Evolutionary conservation across 139 green algal species (phyloP), one percentile per base, ranked within the genome.

Genomic region (Tetratostichococcus sp.): DNA sequence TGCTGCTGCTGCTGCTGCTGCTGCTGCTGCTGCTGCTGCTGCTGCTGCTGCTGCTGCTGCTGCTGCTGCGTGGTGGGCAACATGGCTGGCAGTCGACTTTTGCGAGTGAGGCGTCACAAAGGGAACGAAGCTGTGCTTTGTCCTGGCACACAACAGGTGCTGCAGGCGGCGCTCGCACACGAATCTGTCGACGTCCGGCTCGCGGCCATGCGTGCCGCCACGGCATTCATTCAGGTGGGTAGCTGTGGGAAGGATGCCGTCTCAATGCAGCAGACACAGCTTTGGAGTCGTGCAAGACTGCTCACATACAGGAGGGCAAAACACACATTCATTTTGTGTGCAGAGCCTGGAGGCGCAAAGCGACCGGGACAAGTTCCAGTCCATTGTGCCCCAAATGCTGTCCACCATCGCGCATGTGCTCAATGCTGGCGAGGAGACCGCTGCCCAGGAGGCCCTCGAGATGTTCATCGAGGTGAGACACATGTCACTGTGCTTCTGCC

Each of bases 381-480:
- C 82, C 59, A 80, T 95, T 43, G 72, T 98, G 35, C 90, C 93
- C 4, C 75, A 80, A 50, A 93, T 98, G 90, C 84, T 98, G 71
- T 59, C 79, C 28, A 82, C 80, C 22, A 82, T 97, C 34, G 85
- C 67, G 8, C 31, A 73, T 17, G 83, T 87, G 26, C 80, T 97
- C 14, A 90, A 93, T 26, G 75, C 77, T 2, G 85, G 86, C 5
- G 91, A 96, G 23, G 90, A 95, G 76, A 65, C 65, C 4, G 69
- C 79, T 16, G 92, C 90, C 21, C 87, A 93, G 81, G 87, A 96
- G 34, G 91, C 91, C 43, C 84, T 99, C 3, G 94, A 96, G 84
- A 84, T 93, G 86, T 90, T 99, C 78, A 97, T 99, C 42, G 92
- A 97, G 83, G 79, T 95, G 28, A 26, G 50, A 25, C 17, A 17